Percentiles rank a stretch among this genome's conserved stretches.
These are phyloP conservation scores for Hypsizygus marmoreus DNA, from an alignment of 768 basidiomycete species.

Conservation along the genomic window DNA sequence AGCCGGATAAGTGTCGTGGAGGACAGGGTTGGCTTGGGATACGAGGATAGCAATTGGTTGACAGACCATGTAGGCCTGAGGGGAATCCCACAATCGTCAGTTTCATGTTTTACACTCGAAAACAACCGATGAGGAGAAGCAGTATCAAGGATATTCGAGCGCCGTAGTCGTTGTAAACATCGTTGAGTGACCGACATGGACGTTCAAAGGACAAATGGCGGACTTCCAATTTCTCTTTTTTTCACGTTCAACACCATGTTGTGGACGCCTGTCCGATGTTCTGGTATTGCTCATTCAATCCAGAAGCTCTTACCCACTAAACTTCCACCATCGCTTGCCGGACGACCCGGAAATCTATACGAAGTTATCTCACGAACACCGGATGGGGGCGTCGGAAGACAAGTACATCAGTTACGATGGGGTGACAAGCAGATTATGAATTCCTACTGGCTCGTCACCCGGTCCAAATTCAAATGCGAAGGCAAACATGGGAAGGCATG, in stretches of 20 bases:
- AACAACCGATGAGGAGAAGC: conserved; percentile 6
- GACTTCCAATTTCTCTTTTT: conserved; percentile 27
- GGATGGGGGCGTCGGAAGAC: conserved; percentile 64
- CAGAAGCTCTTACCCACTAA: conserved; percentile 58
- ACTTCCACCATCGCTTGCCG: conserved; percentile 61
- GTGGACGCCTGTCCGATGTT: conserved; percentile 30
- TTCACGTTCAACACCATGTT: conserved; percentile 31
- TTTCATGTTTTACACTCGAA: conserved; percentile 22
- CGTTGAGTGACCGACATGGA: conserved; percentile 21
- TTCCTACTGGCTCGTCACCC: conserved; percentile 78
- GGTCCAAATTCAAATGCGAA: conserved; percentile 68
- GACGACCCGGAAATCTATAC: conserved; percentile 65
- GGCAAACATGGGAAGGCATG: conserved; percentile 82
- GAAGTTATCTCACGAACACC: conserved; percentile 72
- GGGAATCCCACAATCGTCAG: conserved; percentile 68
- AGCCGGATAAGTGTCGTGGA: conserved; percentile 60
- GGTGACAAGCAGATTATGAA: conserved; percentile 60
- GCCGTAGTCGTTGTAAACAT: conserved; percentile 23
- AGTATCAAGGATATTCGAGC: conserved; percentile 13
- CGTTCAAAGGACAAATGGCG: conserved; percentile 10
- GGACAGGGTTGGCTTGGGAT: conserved; percentile 66
- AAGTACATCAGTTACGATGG: conserved; percentile 78
- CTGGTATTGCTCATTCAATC: conserved; percentile 40
- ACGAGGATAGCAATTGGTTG: conserved; percentile 72
- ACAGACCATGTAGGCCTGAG: conserved; percentile 78